Evolutionary conservation across 495 filamentous ascomycete species (phyloP), one percentile per base, ranked within the genome.

Genomic region (Hypomontagnella submonticulosa): DNA sequence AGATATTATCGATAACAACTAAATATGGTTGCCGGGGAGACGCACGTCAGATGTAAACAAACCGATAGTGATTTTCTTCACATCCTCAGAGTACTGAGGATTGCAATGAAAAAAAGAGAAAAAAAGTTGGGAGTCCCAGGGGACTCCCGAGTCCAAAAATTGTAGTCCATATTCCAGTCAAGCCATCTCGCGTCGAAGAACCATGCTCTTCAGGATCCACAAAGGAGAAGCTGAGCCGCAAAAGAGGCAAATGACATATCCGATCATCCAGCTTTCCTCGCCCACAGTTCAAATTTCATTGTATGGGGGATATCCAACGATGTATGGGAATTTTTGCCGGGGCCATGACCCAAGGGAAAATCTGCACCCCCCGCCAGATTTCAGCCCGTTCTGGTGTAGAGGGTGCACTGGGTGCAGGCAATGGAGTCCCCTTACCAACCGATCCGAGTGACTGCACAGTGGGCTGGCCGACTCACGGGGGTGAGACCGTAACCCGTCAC

Each of bases 351-450:
- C 16, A 57, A 36, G 44, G 44, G 44, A 16, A 16, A 36, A 56
- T 47, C 23, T 50, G 49, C 49, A 63, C 43, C 40, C 8, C 18
- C 43, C 34, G 13, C 41, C 15, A 34, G 15, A 1, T n/a, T n/a
- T 16, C 44, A 51, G n/a, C 51, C 51, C 27, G 13, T 11, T 4
- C 15, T 15, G 19, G 23, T 4, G 19, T 33, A 48, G 7, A 23
- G 34, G 51, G 15, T n/a, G 16, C 44, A 57, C 23, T 47, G 41
- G 44, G 43, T 20, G n/a, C n/a, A 5, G 32, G 36, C n/a, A 16
- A 19, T 30, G 61, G 53, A 57, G 61, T 56, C 61, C 61, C 54
- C 61, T 64, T 4, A 64, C 61, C 61, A 64, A 64, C 61, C 47
- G 53, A 64, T 30, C 61, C 61, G 61, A n/a, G 54, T 42, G 41